Conservation (phyloP, 768 basidiomycete species). For the Boletus tomentosulus region DNA sequence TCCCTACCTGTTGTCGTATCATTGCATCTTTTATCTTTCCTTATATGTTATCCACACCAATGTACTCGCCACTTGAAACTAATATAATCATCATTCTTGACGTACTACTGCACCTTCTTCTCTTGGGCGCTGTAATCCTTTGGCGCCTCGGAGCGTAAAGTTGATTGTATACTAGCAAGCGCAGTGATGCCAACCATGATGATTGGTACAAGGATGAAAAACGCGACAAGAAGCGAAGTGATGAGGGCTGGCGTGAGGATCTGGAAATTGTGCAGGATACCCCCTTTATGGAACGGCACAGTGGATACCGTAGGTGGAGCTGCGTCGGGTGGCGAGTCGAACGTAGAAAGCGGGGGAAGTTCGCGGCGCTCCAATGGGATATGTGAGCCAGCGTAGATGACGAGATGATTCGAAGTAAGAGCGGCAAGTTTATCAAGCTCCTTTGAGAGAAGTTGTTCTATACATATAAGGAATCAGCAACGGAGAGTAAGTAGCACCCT, state of each 20-base stretch:
- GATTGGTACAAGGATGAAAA: constrained; percentile 68
- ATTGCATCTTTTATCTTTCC: constrained; percentile 23
- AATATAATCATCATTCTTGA: constrained; percentile 17
- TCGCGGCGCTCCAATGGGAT: constrained; percentile 42
- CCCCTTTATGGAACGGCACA: constrained; percentile 38
- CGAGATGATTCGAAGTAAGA: constrained; percentile 56
- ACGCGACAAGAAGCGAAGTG: constrained; percentile 52
- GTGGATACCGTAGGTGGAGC: constrained; percentile 29
- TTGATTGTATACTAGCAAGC: constrained; percentile 70
- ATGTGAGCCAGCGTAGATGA: constrained; percentile 60
- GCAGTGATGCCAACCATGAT: constrained; percentile 60
- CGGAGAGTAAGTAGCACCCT: not conserved
- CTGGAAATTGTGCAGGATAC: constrained; percentile 71
- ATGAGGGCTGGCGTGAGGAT: constrained; percentile 76
- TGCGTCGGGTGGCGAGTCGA: constrained; percentile 26
- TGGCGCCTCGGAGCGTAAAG: constrained; percentile 56
- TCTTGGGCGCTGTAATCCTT: constrained; percentile 66
- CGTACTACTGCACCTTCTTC: constrained; percentile 67
- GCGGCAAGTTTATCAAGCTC: constrained; percentile 48
- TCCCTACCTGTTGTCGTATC: constrained; percentile 24
- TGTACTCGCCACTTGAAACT: constrained; percentile 17
- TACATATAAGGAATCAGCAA: constrained; percentile 1
- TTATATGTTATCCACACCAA: constrained; percentile 11
- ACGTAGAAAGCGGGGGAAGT: constrained; percentile 24
- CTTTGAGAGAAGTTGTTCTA: constrained; percentile 44